Conservation (phyloP, 441 rosid genomes). For the Erysimum cheiri region DNA sequence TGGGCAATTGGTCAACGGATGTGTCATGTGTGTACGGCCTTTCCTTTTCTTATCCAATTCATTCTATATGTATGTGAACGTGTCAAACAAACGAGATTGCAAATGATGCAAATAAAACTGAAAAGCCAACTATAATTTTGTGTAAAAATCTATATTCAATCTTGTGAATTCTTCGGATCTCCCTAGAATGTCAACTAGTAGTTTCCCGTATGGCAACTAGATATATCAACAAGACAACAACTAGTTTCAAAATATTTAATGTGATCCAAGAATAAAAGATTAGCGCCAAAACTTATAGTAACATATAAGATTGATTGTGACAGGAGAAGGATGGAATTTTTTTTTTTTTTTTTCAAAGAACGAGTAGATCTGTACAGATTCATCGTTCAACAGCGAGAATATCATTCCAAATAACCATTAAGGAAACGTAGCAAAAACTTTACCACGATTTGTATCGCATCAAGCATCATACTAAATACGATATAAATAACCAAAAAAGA, state of each 20-base stretch:
- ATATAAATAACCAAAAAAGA: not conserved
- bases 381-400: not conserved
- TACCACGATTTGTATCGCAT: slow-evolving; percentile 17
- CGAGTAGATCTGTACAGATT: slow-evolving; percentile 28
- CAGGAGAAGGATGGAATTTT: not conserved
- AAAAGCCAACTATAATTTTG: not conserved
- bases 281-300: not conserved
- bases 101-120: not conserved
- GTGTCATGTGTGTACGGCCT: slow-evolving; percentile 3
- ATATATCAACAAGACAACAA: not conserved
- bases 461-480: slow-evolving; percentile 9
- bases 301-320: not conserved
- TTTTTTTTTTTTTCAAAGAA: slow-evolving; percentile 20
- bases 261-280: not conserved
- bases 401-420: slow-evolving; percentile 20
- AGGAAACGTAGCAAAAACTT: slow-evolving; percentile 14
- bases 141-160: not conserved
- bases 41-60: slow-evolving; percentile 2
- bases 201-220: too few species aligned
- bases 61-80: not conserved
- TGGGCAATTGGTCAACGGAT: not conserved
- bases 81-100: slow-evolving; percentile 5
- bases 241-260: not conserved
- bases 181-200: not conserved
- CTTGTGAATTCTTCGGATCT: not conserved